phyloP scores from a whole-genome alignment of 2,329 filamentous ascomycete genomes.

The Colletotrichum navitas region DNA sequence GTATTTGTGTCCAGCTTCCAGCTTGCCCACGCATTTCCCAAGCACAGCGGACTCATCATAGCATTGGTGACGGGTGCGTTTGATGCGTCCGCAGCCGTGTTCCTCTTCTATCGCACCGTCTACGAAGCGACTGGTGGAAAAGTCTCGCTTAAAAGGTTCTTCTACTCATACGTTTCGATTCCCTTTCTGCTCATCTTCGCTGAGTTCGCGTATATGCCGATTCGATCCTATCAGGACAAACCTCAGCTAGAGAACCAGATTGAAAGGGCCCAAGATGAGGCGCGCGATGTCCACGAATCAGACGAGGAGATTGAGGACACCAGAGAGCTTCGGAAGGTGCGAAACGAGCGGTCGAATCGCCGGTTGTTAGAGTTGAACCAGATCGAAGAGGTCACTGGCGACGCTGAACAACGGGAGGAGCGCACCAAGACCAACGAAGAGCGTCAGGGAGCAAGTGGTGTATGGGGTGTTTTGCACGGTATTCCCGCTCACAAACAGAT shows the following conservation, averaged over 20 bases:
- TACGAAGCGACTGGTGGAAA: constrained; percentile 68
- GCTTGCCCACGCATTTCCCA: constrained; percentile 85
- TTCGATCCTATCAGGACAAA: constrained; percentile 54
- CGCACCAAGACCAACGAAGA: constrained; percentile 69
- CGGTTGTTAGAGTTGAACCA: constrained; percentile 70
- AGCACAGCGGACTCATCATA: constrained; percentile 80
- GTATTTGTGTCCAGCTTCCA: constrained; percentile 88
- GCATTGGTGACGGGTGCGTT: constrained; percentile 86
- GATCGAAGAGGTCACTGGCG: constrained; percentile 73
- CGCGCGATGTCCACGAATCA: constrained; percentile 62
- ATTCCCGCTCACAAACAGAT: constrained; percentile 74
- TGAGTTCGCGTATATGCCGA: constrained; percentile 57
- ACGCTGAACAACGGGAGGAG: constrained; percentile 64
- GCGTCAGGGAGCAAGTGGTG: constrained; percentile 70
- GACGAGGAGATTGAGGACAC: constrained; percentile 66
- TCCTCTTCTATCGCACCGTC: constrained; percentile 78
- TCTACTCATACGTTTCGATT: constrained; percentile 54
- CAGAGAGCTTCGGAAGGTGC: constrained; percentile 58
- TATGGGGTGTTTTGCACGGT: constrained; percentile 81
- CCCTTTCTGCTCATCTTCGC: constrained; percentile 53
- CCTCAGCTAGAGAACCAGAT: constrained; percentile 56
- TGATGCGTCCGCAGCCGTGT: constrained; percentile 84
- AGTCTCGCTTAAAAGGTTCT: constrained; percentile 55
- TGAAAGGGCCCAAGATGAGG: constrained; percentile 52
- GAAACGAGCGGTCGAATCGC: constrained; percentile 59